Evolutionary conservation across 2,329 filamentous ascomycete genomes (phyloP).

Genomic region (Penicillium sp.): DNA sequence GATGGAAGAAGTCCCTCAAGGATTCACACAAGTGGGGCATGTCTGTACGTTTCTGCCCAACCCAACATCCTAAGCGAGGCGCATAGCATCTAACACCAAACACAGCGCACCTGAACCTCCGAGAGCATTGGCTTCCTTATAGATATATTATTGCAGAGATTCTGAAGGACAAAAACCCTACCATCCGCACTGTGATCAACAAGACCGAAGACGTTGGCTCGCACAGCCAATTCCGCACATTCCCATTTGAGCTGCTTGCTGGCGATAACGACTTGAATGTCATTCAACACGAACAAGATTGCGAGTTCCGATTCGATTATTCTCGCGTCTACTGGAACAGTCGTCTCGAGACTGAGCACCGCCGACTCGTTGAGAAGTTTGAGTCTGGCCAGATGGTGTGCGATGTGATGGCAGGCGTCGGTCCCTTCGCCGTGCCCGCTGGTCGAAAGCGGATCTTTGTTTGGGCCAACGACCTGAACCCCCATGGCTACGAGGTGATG

Average conservation of each 20-base stretch:
- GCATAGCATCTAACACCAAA: slow-evolving; percentile 13
- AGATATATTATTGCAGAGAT: slow-evolving; percentile 84
- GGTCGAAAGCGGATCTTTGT: slow-evolving; percentile 90
- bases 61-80: background rate
- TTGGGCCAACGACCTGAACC: slow-evolving; percentile 96
- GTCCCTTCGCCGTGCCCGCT: slow-evolving; percentile 89
- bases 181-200: slow-evolving; percentile 88
- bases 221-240: slow-evolving; percentile 85
- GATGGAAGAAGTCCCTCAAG: slow-evolving; percentile 77
- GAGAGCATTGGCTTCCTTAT: slow-evolving; percentile 79
- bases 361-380: slow-evolving; percentile 75
- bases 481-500: slow-evolving; percentile 77
- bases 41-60: slow-evolving; percentile 59
- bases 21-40: slow-evolving; percentile 87
- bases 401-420: slow-evolving; percentile 97
- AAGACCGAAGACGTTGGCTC: slow-evolving; percentile 87
- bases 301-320: slow-evolving; percentile 91
- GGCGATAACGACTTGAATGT: slow-evolving; percentile 84
- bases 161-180: slow-evolving; percentile 83
- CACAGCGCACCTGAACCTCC: slow-evolving; percentile 84
- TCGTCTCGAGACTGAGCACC: slow-evolving; percentile 85
- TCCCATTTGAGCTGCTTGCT: slow-evolving; percentile 85
- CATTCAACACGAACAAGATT: slow-evolving; percentile 76
- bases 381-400: slow-evolving; percentile 83
- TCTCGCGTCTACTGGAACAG: slow-evolving; percentile 98